Percentiles rank a stretch among this genome's conserved stretches.
Conservation (phyloP, 495 filamentous ascomycete species). For the Aspergillus baeticus region DNA sequence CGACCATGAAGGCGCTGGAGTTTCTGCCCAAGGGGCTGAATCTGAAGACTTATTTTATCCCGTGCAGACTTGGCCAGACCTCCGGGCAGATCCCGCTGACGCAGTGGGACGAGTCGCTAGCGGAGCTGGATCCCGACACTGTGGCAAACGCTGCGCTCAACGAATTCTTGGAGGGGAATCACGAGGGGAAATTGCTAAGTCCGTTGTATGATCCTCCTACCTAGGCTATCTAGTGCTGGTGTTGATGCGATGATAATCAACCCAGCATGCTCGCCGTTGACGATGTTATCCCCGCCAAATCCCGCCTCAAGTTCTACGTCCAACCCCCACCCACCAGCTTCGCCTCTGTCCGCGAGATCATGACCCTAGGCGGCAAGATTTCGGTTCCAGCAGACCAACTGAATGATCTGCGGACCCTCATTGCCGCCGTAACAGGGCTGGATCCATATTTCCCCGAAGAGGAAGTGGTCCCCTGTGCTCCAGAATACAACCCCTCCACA, state of each 20-base stretch:
- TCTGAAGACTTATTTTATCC: slow-evolving; percentile 6
- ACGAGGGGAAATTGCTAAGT: slow-evolving; percentile 1
- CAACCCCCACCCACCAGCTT: slow-evolving; percentile 25
- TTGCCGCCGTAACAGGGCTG: slow-evolving; percentile 15
- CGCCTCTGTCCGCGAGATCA: slow-evolving; percentile 21
- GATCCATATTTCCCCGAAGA: slow-evolving; percentile 6
- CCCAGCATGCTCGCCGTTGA: no score
- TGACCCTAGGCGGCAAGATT: slow-evolving; percentile 15
- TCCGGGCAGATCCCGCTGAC: not conserved
- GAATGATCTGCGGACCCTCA: slow-evolving; percentile 12
- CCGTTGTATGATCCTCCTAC: no score
- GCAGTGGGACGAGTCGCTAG: slow-evolving; percentile 5
- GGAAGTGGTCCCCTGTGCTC: slow-evolving; percentile 6
- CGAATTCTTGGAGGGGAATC: not conserved
- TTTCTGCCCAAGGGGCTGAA: not conserved
- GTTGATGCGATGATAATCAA: no score
- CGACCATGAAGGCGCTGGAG: not conserved
- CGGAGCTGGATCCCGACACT: not conserved
- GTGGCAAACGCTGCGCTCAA: not conserved
- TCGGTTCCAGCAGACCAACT: slow-evolving; percentile 8
- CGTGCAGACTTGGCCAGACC: no score
- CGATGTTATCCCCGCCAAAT: slow-evolving; percentile 35
- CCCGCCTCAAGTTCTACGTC: slow-evolving; percentile 39
- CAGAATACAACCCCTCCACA: no score
- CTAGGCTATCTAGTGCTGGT: no score